Percentiles rank a stretch among this genome's conserved stretches.
Conservation (phyloP, 768 basidiomycete species). For the Naganishia vaughanmartiniae region DNA sequence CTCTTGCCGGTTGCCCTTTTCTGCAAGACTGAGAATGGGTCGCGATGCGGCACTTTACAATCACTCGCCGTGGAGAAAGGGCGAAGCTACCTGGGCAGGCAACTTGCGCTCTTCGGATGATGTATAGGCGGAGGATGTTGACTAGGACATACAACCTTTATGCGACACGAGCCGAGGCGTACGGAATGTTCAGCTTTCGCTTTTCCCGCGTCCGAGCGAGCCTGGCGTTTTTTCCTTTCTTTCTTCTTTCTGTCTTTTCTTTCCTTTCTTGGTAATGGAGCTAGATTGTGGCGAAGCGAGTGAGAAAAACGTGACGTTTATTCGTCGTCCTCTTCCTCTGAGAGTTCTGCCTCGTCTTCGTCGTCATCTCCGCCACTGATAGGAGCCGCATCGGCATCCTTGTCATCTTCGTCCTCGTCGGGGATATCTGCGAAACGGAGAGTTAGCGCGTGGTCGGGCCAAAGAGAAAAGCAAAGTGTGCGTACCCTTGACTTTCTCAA, state of each 20-base stretch:
- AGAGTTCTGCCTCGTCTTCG: conserved; percentile 7
- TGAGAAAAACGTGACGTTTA: background rate
- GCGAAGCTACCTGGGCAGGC: too few species aligned
- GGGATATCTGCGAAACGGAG: conserved; percentile 3
- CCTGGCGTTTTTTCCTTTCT: background rate
- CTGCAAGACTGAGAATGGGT: too few species aligned
- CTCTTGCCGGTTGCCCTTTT: too few species aligned
- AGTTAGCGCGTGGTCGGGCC: background rate
- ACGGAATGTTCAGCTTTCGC: background rate
- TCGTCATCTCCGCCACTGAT: conserved; percentile 17
- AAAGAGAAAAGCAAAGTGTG: background rate
- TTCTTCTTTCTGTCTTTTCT: conserved; percentile 8
- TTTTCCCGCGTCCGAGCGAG: background rate
- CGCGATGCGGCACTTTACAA: too few species aligned
- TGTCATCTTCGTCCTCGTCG: conserved; percentile 23
- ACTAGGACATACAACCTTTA: background rate
- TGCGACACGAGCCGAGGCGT: background rate
- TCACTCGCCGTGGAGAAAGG: background rate
- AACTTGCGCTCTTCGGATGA: background rate
- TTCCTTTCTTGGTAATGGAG: background rate
- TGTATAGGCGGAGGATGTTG: background rate
- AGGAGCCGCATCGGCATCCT: conserved; percentile 19
- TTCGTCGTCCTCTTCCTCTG: conserved; percentile 18
- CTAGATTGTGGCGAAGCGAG: background rate
- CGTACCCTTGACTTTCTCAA: conserved; percentile 17